Evolutionary conservation across 2,329 filamentous ascomycete species (phyloP).

Genomic region (Akanthomyces dipterigenus): DNA sequence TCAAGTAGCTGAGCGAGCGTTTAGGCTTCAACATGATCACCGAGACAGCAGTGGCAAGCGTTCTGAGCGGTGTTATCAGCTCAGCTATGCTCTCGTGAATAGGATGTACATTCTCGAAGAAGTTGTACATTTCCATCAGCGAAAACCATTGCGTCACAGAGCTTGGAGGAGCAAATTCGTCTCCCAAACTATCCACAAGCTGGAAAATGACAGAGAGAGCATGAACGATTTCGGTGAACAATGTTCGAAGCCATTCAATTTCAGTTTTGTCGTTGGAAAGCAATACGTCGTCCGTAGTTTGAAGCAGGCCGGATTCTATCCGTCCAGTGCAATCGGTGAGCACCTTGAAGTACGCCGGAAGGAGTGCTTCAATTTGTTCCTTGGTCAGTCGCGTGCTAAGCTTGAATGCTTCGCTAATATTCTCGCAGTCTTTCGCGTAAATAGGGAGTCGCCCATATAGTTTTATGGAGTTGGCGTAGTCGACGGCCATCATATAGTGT

Average conservation of each 20-base stretch:
- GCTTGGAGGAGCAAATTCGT: slow-evolving; percentile 49
- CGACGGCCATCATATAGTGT: slow-evolving; percentile 58
- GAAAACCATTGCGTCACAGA: slow-evolving; percentile 66
- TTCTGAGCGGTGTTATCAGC: slow-evolving; percentile 58
- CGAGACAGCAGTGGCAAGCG: slow-evolving; percentile 63
- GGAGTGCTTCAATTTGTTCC: slow-evolving; percentile 37
- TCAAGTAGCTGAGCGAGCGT: slow-evolving; percentile 41
- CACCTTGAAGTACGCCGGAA: slow-evolving; percentile 42
- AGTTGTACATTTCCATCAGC: slow-evolving; percentile 61
- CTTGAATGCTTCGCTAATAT: slow-evolving; percentile 25
- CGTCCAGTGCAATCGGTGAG: slow-evolving; percentile 42
- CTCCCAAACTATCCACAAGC: slow-evolving; percentile 53
- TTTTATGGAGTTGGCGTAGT: slow-evolving; percentile 45
- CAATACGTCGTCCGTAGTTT: slow-evolving; percentile 43
- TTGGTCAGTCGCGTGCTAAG: slow-evolving; percentile 22
- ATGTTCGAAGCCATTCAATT: slow-evolving; percentile 53
- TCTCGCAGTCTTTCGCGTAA: slow-evolving; percentile 20
- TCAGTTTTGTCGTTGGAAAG: slow-evolving; percentile 47
- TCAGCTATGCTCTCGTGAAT: slow-evolving; percentile 37
- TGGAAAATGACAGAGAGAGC: slow-evolving; percentile 68
- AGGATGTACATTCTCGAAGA: slow-evolving; percentile 57
- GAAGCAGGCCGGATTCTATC: slow-evolving; percentile 41
- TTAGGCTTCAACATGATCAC: slow-evolving; percentile 63
- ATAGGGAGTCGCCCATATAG: slow-evolving; percentile 35
- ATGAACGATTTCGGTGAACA: slow-evolving; percentile 66